phyloP scores from a whole-genome alignment of 1,284 basidiomycete species.

The Tilletia caries region DNA sequence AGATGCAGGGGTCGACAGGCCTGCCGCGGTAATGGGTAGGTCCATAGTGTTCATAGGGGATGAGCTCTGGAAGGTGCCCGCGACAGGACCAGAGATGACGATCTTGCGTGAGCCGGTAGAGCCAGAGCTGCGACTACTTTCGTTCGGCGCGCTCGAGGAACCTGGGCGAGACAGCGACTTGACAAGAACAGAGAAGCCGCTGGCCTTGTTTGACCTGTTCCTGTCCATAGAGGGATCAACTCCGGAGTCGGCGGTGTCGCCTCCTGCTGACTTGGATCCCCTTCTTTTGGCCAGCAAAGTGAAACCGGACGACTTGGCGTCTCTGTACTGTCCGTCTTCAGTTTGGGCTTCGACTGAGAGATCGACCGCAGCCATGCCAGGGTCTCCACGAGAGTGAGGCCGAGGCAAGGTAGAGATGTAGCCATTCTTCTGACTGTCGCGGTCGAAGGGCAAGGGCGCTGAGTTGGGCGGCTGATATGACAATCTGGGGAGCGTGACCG shows the following conservation, averaged over 20 bases:
- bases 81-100: slow-evolving; percentile 1
- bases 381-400: too few species aligned
- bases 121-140: not conserved
- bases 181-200: not conserved
- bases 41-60: not conserved
- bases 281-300: not conserved
- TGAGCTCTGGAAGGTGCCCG: slow-evolving; percentile 4
- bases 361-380: not conserved
- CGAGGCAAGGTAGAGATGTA: not conserved
- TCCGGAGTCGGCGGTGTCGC: not conserved
- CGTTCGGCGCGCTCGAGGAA: too few species aligned
- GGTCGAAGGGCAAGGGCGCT: not conserved
- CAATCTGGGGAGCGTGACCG: not conserved
- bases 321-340: not conserved
- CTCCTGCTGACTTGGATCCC: not conserved
- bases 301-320: not conserved
- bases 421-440: not conserved
- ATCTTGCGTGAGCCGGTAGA: not conserved
- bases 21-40: not conserved
- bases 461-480: not conserved
- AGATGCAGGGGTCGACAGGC: too few species aligned
- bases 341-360: not conserved
- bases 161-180: slow-evolving; percentile 7
- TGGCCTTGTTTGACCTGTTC: not conserved
- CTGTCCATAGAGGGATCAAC: not conserved